phyloP scores from a whole-genome alignment of 208 protist species.

The Crithidia mellificae region DNA sequence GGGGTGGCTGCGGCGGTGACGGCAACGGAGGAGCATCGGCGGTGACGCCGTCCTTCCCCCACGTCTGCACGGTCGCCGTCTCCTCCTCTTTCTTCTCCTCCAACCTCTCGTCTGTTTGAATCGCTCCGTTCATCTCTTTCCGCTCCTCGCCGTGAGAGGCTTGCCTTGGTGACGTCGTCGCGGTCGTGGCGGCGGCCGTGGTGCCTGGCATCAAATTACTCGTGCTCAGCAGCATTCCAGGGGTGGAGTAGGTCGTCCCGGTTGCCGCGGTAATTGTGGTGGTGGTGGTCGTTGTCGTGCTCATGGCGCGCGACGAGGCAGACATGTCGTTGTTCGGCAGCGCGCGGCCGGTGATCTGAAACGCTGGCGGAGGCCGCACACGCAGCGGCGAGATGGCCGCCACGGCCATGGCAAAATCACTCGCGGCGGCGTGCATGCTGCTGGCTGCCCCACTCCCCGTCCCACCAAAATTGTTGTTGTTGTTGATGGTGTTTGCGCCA shows the following conservation, averaged over 20 bases:
- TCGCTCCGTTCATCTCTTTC: too few relatives aligned
- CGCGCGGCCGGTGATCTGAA: background rate
- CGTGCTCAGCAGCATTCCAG: background rate
- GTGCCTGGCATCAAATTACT: background rate
- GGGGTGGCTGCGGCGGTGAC: too few relatives aligned
- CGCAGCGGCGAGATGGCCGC: slow-evolving; percentile 1
- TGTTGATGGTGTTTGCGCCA: too few relatives aligned
- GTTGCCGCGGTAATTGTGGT: background rate
- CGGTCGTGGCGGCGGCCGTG: background rate
- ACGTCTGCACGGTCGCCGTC: too few relatives aligned
- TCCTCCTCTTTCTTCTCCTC: too few relatives aligned
- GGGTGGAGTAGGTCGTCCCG: background rate
- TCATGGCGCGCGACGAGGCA: background rate
- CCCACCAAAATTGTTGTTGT: background rate
- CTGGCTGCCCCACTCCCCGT: background rate
- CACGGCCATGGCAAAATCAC: slow-evolving; percentile 18
- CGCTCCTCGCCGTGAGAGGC: too few relatives aligned
- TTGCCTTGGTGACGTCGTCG: too few relatives aligned
- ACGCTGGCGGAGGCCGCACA: background rate
- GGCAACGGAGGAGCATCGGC: too few relatives aligned
- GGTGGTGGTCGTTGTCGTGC: background rate
- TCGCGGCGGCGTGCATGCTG: slow-evolving; percentile 8
- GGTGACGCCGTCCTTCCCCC: too few relatives aligned
- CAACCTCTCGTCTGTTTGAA: too few relatives aligned
- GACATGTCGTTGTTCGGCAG: background rate